Percentiles rank a stretch among this genome's conserved stretches.
These are phyloP conservation scores for Vigna trinervia DNA, from an alignment of 306 rosid genomes.

Conservation along the genomic window DNA sequence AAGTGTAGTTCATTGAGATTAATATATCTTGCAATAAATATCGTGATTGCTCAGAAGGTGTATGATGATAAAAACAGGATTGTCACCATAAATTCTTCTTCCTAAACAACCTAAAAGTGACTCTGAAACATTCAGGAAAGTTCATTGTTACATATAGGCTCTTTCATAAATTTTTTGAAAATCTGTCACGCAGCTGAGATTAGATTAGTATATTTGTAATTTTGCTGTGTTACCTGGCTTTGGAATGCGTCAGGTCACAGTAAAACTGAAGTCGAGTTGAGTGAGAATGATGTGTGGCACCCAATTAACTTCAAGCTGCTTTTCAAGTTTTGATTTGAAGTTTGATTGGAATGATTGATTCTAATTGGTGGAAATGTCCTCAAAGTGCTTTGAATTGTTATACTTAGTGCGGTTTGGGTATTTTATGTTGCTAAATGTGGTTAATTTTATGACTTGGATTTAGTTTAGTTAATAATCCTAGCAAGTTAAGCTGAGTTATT, in stretches of 20 bases:
- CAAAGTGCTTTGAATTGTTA: background rate
- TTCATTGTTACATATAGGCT: conserved; percentile 21
- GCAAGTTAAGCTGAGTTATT: background rate
- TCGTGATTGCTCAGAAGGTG: background rate
- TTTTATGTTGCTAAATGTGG: background rate
- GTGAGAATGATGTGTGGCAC: background rate
- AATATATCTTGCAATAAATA: conserved; percentile 25
- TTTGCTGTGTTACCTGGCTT: background rate
- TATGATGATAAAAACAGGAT: conserved; percentile 25
- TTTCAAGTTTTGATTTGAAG: conserved; percentile 3
- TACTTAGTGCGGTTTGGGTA: background rate
- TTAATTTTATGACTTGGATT: background rate
- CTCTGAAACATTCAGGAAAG: background rate
- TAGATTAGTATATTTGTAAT: background rate
- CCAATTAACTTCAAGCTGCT: background rate
- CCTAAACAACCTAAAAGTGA: background rate
- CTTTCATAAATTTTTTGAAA: background rate
- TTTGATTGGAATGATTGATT: background rate
- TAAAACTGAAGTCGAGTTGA: background rate
- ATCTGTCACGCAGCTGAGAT: conserved; percentile 15
- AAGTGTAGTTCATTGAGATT: conserved; percentile 14
- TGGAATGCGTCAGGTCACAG: background rate
- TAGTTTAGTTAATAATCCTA: background rate
- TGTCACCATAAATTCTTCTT: background rate
- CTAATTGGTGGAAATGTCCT: background rate